Evolutionary conservation across 1,284 basidiomycete genomes (phyloP).

Genomic region (Hypsizygus ulmarius): DNA sequence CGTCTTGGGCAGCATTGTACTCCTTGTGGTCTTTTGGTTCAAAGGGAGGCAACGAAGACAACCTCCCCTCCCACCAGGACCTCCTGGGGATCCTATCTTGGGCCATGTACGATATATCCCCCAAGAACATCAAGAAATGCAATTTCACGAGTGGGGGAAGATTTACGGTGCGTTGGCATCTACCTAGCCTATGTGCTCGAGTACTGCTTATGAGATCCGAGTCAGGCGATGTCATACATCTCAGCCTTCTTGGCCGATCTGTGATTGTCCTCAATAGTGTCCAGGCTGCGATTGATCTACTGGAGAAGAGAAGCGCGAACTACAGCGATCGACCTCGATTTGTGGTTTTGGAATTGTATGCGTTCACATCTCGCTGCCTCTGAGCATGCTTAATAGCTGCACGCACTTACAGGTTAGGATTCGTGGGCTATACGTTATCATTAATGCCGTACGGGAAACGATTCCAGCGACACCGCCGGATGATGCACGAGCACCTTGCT

Average conservation of each 20-base stretch:
- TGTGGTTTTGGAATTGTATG: slow-evolving; percentile 13
- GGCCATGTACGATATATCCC: slow-evolving; percentile 23
- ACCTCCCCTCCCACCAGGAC: slow-evolving; percentile 19
- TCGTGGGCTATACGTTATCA: slow-evolving; percentile 18
- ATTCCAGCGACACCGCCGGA: slow-evolving; percentile 19
- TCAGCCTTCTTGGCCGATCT: slow-evolving; percentile 25
- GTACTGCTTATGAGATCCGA: too few species aligned
- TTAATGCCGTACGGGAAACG: slow-evolving; percentile 20
- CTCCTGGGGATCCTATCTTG: slow-evolving; percentile 22
- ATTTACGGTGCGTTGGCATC: slow-evolving; percentile 14
- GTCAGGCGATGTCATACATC: slow-evolving; percentile 29
- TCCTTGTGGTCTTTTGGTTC: neutral
- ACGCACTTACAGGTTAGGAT: neutral
- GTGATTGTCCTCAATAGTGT: slow-evolving; percentile 33
- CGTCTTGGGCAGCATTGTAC: too few species aligned
- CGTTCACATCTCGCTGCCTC: neutral
- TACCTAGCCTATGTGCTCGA: neutral
- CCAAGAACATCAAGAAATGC: slow-evolving; percentile 11
- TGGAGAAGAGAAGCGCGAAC: slow-evolving; percentile 30
- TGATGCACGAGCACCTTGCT: slow-evolving; percentile 19
- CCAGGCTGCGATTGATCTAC: slow-evolving; percentile 30
- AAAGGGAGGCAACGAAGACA: neutral
- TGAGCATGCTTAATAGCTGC: neutral
- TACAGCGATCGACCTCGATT: slow-evolving; percentile 32
- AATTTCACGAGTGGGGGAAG: slow-evolving; percentile 19